Conservation (phyloP, 495 filamentous ascomycete species). For the Xylaria nigripes region DNA sequence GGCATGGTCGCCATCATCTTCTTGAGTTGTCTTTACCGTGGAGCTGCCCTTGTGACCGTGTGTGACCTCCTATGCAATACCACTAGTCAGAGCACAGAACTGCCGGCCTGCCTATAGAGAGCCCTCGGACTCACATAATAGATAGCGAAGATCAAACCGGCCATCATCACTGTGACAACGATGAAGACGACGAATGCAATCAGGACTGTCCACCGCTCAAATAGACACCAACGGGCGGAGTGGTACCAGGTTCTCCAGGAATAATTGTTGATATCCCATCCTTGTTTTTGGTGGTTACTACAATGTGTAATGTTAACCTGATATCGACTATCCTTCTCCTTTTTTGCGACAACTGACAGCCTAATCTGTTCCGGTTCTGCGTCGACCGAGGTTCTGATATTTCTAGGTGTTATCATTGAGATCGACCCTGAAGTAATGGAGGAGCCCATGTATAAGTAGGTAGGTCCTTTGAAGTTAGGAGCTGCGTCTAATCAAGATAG, state of each 20-base stretch:
- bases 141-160: constrained; percentile 1
- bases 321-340: neutral
- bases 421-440: neutral
- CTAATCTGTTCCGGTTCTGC: neutral
- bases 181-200: neutral
- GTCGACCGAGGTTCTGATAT: neutral
- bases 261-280: neutral
- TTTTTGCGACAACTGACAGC: neutral
- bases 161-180: neutral
- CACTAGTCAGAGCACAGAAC: neutral
- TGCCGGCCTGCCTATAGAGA: neutral
- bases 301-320: neutral
- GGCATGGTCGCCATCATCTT: neutral
- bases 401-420: neutral
- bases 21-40: neutral
- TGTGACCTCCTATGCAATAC: neutral
- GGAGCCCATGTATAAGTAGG: neutral
- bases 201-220: constrained; percentile 3
- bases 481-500: neutral
- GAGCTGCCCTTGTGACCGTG: neutral
- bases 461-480: neutral
- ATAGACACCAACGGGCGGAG: neutral
- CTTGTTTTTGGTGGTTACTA: neutral
- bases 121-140: neutral
- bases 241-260: neutral